Base-by-base conservation (phyloP, 176 grass and related monocot genomes). In the Poa pratensis region DNA sequence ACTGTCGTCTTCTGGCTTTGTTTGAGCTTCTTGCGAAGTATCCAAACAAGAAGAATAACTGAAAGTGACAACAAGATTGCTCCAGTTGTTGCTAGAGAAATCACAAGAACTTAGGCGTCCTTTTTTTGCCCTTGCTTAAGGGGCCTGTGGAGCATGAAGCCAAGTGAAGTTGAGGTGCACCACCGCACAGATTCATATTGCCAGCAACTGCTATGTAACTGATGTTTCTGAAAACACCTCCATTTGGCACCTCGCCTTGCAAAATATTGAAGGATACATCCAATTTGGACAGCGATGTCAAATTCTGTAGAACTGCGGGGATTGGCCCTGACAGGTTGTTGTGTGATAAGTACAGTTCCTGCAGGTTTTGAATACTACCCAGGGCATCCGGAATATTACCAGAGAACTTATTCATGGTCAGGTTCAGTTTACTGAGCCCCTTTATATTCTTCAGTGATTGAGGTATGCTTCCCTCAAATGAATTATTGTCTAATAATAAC, bases 281-380 rank as follows among this genome's bases (percentile, higher is more conserved):
- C 2, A 60, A 26, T 60, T 13, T 24, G 58, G 58, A 60, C 58
- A 26, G 1, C 12, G 58, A 60, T 15, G 32, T 22, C 69, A 84
- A 16, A n/a, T 80, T 80, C 13, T 80, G 80, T 3, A 90, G 49
- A 34, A 23, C 27, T 30, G 6, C 54, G 0, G 90, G 90, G 20
- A 92, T 73, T 0, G 39, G 13, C 3, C 85, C 89, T 0, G 77
- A 82, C 6, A 85, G 78, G 73, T 26, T 85, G 82, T 91, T 91
- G 20, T 78, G 12, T 12, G 82, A 74, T 35, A 85, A 46, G 9
- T 45, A 80, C 66, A 89, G 9, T 20, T 66, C 6, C 7, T 80
- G 59, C 1, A 85, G 32, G 63, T 2, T 27, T n/a, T 3, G 6
- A 10, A 89, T 74, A 39, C 26, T 80, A 49, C 30, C 54, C 9